These are phyloP conservation scores for Auricularia heimuer DNA, from an alignment of 768 basidiomycete species.

Conservation along the genomic window DNA sequence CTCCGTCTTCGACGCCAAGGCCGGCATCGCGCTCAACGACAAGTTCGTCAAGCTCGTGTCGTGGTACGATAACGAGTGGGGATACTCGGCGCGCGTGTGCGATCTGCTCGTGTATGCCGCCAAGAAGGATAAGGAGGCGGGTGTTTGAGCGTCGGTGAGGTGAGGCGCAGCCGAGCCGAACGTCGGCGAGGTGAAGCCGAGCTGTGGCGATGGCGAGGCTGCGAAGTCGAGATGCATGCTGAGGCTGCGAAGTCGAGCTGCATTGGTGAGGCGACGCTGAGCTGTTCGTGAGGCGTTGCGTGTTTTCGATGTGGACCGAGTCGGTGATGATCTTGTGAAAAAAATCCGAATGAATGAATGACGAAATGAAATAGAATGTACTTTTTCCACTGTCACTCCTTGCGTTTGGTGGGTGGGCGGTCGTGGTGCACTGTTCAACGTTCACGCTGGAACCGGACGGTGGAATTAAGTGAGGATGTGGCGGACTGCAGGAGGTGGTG, in stretches of 20 bases:
- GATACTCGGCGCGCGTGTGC: conserved; percentile 87
- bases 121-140: conserved; percentile 44
- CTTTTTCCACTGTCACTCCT: neutral
- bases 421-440: too few relatives aligned
- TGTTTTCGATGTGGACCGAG: too few relatives aligned
- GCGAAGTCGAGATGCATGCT: too few relatives aligned
- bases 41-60: conserved; percentile 94
- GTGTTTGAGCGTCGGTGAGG: neutral
- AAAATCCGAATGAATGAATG: neutral
- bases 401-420: too few relatives aligned
- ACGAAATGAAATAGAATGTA: neutral
- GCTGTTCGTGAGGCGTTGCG: too few relatives aligned
- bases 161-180: neutral
- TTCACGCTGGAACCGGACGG: too few relatives aligned
- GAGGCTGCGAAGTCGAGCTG: too few relatives aligned
- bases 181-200: too few relatives aligned
- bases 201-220: too few relatives aligned
- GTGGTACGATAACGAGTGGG: conserved; percentile 95
- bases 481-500: too few relatives aligned
- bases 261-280: too few relatives aligned
- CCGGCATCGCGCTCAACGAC: conserved; percentile 84
- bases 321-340: neutral
- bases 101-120: conserved; percentile 81
- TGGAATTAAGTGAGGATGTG: too few relatives aligned
- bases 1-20: conserved; percentile 88